Conservation (phyloP, 805 yeast genomes). For the Limtongozyma cylindracea region DNA sequence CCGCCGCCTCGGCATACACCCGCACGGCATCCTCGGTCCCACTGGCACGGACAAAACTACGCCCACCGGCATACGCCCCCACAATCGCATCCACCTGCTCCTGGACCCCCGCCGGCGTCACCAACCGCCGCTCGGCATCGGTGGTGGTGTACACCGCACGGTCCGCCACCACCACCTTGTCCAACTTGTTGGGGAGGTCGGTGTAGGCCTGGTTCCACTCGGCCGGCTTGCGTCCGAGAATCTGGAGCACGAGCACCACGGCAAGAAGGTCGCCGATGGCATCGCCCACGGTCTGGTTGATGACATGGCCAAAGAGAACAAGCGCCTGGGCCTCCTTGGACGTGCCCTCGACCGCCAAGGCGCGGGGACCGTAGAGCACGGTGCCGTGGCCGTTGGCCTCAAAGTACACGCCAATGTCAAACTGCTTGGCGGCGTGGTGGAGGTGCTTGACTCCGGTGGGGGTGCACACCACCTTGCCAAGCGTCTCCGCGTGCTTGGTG, state of each 20-base stretch:
- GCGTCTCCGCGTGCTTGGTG: constrained; percentile 37
- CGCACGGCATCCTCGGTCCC: constrained; percentile 97
- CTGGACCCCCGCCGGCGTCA: constrained; percentile 62
- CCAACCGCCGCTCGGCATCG: constrained; percentile 69
- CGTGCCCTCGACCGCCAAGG: no score
- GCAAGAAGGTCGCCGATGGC: constrained; percentile 81
- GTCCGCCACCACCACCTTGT: constrained; percentile 66
- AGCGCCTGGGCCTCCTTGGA: constrained; percentile 16
- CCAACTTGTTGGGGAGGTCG: constrained; percentile 70
- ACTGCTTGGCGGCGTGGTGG: constrained; percentile 73
- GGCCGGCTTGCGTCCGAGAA: constrained; percentile 28
- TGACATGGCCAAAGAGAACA: constrained; percentile 35
- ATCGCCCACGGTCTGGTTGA: constrained; percentile 97
- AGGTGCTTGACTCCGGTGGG: constrained; percentile 94
- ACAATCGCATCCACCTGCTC: constrained; percentile 41
- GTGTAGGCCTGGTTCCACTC: constrained; percentile 58
- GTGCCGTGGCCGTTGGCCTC: constrained; percentile 99
- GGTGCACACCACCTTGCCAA: constrained; percentile 53
- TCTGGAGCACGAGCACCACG: constrained; percentile 37
- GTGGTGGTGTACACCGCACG: constrained; percentile 60
- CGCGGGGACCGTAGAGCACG: constrained; percentile 53
- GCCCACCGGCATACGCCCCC: constrained; percentile 24
- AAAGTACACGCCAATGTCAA: constrained; percentile 81
- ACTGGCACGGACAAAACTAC: constrained; percentile 89
- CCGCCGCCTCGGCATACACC: constrained; percentile 74